Percentiles rank a stretch among this genome's conserved stretches.
These are phyloP conservation scores for Lenzites betulinus DNA, from an alignment of 768 basidiomycete species.

Conservation along the genomic window DNA sequence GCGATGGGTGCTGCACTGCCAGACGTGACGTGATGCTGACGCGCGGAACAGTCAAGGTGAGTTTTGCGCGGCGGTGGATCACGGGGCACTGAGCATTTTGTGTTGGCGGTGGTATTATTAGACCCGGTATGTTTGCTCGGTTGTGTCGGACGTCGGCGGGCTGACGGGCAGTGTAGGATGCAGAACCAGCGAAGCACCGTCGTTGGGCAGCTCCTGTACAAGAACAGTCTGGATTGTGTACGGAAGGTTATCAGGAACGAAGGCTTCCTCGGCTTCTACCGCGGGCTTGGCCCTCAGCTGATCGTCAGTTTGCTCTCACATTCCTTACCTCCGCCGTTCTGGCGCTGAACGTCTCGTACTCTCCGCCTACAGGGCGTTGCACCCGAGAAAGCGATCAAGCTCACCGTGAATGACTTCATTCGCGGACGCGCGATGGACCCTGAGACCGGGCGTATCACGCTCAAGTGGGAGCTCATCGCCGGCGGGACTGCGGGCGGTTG, in stretches of 20 bases:
- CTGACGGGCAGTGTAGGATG: slow-evolving; percentile 53
- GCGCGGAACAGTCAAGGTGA: slow-evolving; percentile 65
- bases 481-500: slow-evolving; percentile 95
- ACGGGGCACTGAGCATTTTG: not conserved
- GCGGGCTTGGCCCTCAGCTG: slow-evolving; percentile 92
- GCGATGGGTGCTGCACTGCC: slow-evolving; percentile 32
- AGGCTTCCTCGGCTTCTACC: slow-evolving; percentile 93
- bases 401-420: slow-evolving; percentile 94
- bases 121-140: slow-evolving; percentile 51
- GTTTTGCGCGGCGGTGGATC: slow-evolving; percentile 20
- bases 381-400: slow-evolving; percentile 96
- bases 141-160: not conserved
- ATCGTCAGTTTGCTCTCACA: slow-evolving; percentile 54
- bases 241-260: slow-evolving; percentile 93
- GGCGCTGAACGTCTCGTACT: not conserved
- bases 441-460: slow-evolving; percentile 90
- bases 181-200: slow-evolving; percentile 98
- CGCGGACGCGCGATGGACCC: slow-evolving; percentile 86
- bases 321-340: slow-evolving; percentile 2
- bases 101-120: slow-evolving; percentile 26
- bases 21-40: slow-evolving; percentile 16
- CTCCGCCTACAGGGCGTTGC: slow-evolving; percentile 81
- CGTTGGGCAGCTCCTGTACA: slow-evolving; percentile 95
- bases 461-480: slow-evolving; percentile 90
- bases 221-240: slow-evolving; percentile 94